Evolutionary conservation across 495 filamentous ascomycete genomes (phyloP), one percentile per base, ranked within the genome.

Genomic region (Jackrogersella multiformis): DNA sequence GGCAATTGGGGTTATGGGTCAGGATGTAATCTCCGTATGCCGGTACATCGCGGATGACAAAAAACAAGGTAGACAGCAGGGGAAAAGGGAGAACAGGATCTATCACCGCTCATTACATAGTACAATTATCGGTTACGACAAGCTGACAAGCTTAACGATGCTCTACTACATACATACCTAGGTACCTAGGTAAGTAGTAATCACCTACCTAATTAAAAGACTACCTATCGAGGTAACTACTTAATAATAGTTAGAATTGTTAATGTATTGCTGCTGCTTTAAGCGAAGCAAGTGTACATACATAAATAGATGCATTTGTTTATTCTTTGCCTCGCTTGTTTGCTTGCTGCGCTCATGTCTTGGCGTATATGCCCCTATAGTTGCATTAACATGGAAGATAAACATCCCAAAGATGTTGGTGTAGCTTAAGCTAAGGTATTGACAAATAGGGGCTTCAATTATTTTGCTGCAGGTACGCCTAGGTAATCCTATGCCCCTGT

Each of bases 1-100:
- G 24, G 48, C 9, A 46, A 46, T 46, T 21, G 42, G 61, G 61
- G 67, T 44, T 36, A 70, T 61, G 56, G 61, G 67, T 70, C 67
- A 65, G 56, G 61, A 41, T 44, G 66, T 70, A 70, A 70, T 70
- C 56, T 70, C 67, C 67, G 67, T 54, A 65, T 61, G 61, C 67
- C 65, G 46, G 67, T 70, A 56, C 67, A 70, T 65, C 61, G 67
- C 56, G 56, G 61, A 61, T 65, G 67, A 57, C 56, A 62, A 54
- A 61, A 70, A 53, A 61, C 61, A 65, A 7, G 67, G 61, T 57
- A 58, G n/a, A 46, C 52, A 39, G 52, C 61, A 65, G 56, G 66
- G 67, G 67, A 39, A 45, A 21, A 41, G 46, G 13, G 39, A 20
- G n/a, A 32, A 46, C 28, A 70, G 56, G 61, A 64, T 61, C 42